Percentiles rank a stretch among this genome's conserved stretches.
These are phyloP conservation scores for Ceratobasidium sp. DNA, from an alignment of 1,284 basidiomycete species.

Conservation along the genomic window DNA sequence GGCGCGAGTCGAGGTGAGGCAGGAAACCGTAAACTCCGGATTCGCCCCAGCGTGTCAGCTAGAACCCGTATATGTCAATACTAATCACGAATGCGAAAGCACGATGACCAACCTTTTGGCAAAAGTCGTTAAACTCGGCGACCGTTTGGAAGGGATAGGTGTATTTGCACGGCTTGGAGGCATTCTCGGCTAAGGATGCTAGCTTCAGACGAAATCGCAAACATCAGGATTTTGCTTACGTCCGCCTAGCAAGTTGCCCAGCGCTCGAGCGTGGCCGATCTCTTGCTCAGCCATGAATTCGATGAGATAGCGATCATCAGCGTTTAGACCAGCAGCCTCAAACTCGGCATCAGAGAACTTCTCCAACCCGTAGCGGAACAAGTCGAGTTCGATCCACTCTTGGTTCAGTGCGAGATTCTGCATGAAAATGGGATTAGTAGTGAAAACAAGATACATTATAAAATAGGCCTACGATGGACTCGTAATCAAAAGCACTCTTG, in stretches of 20 bases:
- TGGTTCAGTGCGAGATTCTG: conserved; percentile 63
- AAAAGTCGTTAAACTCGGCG: conserved; percentile 68
- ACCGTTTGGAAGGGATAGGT: conserved; percentile 66
- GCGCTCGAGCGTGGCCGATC: conserved; percentile 59
- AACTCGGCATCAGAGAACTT: conserved; percentile 64
- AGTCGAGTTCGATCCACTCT: conserved; percentile 54
- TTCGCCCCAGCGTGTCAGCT: conserved; percentile 64
- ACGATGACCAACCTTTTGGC: conserved; percentile 56
- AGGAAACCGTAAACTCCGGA: conserved; percentile 68
- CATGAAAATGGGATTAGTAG: background rate
- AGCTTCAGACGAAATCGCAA: background rate
- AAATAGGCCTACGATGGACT: conserved; percentile 56
- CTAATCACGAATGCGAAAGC: background rate
- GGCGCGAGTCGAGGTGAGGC: conserved; percentile 66
- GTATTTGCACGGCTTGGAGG: conserved; percentile 65
- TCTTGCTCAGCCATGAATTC: conserved; percentile 68
- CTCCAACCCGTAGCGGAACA: conserved; percentile 67
- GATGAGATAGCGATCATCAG: conserved; percentile 62
- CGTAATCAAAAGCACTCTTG: conserved; percentile 66
- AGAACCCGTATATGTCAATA: background rate
- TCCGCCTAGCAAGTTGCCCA: conserved; percentile 59
- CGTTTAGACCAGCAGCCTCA: conserved; percentile 61
- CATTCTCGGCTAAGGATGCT: conserved; percentile 44
- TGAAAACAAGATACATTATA: background rate
- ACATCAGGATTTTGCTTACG: conserved; percentile 44